phyloP scores from a whole-genome alignment of 805 yeast genomes.

The Wickerhamiella vanderwaltii region DNA sequence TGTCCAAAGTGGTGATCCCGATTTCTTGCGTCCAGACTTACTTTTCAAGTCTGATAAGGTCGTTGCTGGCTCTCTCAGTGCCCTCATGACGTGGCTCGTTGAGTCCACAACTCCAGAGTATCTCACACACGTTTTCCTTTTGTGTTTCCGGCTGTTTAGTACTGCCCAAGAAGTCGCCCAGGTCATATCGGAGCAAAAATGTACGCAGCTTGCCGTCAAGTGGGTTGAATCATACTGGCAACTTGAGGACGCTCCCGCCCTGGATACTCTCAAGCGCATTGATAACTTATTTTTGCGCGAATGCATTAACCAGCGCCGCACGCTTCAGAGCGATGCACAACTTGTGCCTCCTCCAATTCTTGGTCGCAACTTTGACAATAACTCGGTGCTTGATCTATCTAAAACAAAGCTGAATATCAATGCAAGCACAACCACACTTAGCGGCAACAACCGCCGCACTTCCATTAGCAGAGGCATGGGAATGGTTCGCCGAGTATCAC shows the following conservation, averaged over 20 bases:
- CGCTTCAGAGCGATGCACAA: neutral
- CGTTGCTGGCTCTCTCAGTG: conserved; percentile 28
- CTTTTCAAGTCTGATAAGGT: conserved; percentile 21
- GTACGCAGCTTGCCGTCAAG: conserved; percentile 16
- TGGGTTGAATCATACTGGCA: conserved; percentile 94
- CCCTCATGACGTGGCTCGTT: conserved; percentile 24
- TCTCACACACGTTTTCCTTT: conserved; percentile 59
- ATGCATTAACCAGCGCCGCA: conserved; percentile 9
- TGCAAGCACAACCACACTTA: neutral
- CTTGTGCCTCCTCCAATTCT: conserved; percentile 8
- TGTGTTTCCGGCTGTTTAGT: conserved; percentile 64
- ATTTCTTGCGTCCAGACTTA: conserved; percentile 12
- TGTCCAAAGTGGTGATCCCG: neutral
- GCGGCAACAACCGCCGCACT: conserved; percentile 3
- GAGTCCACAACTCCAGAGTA: conserved; percentile 26
- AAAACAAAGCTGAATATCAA: neutral
- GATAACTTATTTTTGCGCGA: conserved; percentile 19
- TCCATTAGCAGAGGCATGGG: conserved; percentile 10
- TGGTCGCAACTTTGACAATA: conserved; percentile 2
- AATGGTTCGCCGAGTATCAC: conserved; percentile 10
- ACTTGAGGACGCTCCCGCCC: conserved; percentile 43
- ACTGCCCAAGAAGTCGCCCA: conserved; percentile 55
- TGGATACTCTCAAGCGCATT: conserved; percentile 64
- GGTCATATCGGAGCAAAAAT: conserved; percentile 8
- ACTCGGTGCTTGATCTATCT: conserved; percentile 4